A percentile compares a stretch with the other conserved stretches of the same genome.
These are phyloP conservation scores for Aspergillus transmontanensis DNA, from an alignment of 2,329 filamentous ascomycete genomes.

Conservation along the genomic window DNA sequence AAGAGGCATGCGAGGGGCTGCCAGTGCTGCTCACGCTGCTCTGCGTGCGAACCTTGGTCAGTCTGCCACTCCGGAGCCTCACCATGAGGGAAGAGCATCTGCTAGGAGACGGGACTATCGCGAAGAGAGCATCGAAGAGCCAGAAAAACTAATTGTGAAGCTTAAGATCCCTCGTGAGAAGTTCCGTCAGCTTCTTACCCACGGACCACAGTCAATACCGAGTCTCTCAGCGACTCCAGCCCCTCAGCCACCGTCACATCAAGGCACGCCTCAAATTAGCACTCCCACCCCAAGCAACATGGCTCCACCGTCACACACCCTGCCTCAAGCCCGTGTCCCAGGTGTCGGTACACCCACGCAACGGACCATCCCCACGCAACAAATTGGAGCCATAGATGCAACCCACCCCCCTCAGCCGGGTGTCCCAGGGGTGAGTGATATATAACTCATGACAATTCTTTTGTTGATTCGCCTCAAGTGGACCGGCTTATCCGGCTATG, in stretches of 20 bases:
- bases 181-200: slow-evolving; percentile 66
- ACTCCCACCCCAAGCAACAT: slow-evolving; percentile 58
- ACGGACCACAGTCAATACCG: slow-evolving; percentile 37
- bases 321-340: slow-evolving; percentile 31
- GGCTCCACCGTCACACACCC: slow-evolving; percentile 43
- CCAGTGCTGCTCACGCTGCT: slow-evolving; percentile 80
- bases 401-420: slow-evolving; percentile 45
- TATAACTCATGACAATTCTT: slow-evolving; percentile 19
- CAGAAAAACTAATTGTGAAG: slow-evolving; percentile 70
- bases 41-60: slow-evolving; percentile 75
- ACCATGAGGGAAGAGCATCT: slow-evolving; percentile 72
- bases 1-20: slow-evolving; percentile 84
- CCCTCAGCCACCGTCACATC: slow-evolving; percentile 48
- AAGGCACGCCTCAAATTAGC: slow-evolving; percentile 49
- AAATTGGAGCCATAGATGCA: slow-evolving; percentile 50
- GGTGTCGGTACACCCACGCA: slow-evolving; percentile 26
- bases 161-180: slow-evolving; percentile 73
- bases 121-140: slow-evolving; percentile 77
- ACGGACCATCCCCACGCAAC: slow-evolving; percentile 33
- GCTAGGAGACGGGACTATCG: slow-evolving; percentile 66
- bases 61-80: slow-evolving; percentile 83
- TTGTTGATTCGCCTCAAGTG: not conserved
- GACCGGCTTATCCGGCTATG: slow-evolving; percentile 3
- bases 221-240: slow-evolving; percentile 44
- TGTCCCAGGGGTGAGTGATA: slow-evolving; percentile 47